Evolutionary conservation across 2,329 filamentous ascomycete genomes (phyloP).

Genomic region (Arthrocladium fulminans): DNA sequence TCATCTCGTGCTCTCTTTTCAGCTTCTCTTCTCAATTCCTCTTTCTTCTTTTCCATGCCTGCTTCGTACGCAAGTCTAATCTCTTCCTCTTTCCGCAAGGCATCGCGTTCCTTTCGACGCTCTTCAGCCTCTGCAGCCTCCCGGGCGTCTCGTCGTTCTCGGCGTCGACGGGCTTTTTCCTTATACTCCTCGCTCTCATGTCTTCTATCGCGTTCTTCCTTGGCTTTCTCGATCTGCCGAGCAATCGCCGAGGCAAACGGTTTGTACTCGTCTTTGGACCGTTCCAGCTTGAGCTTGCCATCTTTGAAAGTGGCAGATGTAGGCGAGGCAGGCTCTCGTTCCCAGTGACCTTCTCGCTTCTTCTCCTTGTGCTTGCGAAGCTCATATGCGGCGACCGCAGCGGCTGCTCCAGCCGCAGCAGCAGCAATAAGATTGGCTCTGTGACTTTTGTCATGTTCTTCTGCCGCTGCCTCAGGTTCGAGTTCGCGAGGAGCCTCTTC

Average conservation of each 20-base stretch:
- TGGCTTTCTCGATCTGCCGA: slow-evolving; percentile 23
- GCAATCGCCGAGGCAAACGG: slow-evolving; percentile 26
- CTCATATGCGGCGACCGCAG: slow-evolving; percentile 9
- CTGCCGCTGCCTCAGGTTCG: slow-evolving; percentile 14
- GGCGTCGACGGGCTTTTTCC: slow-evolving; percentile 12
- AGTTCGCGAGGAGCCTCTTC: slow-evolving; percentile 6
- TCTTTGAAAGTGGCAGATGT: slow-evolving; percentile 12
- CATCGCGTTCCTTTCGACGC: slow-evolving; percentile 23
- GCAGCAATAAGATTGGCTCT: slow-evolving; percentile 13
- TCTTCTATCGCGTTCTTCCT: slow-evolving; percentile 23
- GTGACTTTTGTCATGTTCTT: slow-evolving; percentile 14
- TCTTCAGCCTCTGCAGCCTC: slow-evolving; percentile 16
- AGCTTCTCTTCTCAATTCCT: slow-evolving; percentile 13
- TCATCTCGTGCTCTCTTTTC: slow-evolving; percentile 20
- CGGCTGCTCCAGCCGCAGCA: slow-evolving; percentile 14
- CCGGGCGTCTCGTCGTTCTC: slow-evolving; percentile 14
- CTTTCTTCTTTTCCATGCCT: slow-evolving; percentile 13
- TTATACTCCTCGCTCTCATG: slow-evolving; percentile 19
- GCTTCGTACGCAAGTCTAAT: slow-evolving; percentile 12
- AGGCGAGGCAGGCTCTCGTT: slow-evolving; percentile 14
- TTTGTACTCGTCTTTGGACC: slow-evolving; percentile 26
- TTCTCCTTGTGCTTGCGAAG: slow-evolving; percentile 13
- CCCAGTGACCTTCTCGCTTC: slow-evolving; percentile 12
- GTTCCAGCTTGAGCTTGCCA: slow-evolving; percentile 26
- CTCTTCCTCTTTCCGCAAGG: slow-evolving; percentile 11